phyloP scores from a whole-genome alignment of 2,329 filamentous ascomycete genomes.

The Curvularia sp. region DNA sequence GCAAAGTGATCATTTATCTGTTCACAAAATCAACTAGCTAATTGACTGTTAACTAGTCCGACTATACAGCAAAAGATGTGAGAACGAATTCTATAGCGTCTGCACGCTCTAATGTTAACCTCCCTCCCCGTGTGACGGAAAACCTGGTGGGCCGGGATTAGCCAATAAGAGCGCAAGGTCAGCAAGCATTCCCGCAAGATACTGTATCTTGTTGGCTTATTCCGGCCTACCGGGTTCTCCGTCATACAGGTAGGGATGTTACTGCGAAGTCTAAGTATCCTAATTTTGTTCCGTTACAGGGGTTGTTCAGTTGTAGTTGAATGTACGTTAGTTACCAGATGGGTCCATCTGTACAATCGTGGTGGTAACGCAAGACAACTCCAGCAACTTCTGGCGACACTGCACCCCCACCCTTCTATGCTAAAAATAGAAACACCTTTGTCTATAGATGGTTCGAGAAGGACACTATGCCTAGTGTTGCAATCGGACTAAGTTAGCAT shows the following conservation, averaged over 20 bases:
- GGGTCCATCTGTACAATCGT: slow-evolving; percentile 8
- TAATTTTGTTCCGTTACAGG: no score
- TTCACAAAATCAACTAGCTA: no score
- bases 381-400: not conserved
- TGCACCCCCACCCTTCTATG: not conserved
- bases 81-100: no score
- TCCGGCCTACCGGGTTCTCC: slow-evolving; percentile 1
- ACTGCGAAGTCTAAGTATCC: no score
- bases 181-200: not conserved
- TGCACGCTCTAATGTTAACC: no score
- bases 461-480: not conserved
- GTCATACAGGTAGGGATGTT: no score
- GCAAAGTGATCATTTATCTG: no score
- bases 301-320: no score
- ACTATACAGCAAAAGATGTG: no score
- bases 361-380: not conserved
- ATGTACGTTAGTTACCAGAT: no score
- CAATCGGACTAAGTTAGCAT: not conserved
- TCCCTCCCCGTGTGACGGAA: not conserved
- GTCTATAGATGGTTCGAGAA: not conserved
- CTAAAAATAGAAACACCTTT: not conserved
- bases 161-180: slow-evolving; percentile 1
- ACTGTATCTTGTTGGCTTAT: not conserved
- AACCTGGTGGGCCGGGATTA: not conserved
- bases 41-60: no score